These are phyloP conservation scores for Evansstolkia leycettana DNA, from an alignment of 495 filamentous ascomycete species.

Conservation along the genomic window DNA sequence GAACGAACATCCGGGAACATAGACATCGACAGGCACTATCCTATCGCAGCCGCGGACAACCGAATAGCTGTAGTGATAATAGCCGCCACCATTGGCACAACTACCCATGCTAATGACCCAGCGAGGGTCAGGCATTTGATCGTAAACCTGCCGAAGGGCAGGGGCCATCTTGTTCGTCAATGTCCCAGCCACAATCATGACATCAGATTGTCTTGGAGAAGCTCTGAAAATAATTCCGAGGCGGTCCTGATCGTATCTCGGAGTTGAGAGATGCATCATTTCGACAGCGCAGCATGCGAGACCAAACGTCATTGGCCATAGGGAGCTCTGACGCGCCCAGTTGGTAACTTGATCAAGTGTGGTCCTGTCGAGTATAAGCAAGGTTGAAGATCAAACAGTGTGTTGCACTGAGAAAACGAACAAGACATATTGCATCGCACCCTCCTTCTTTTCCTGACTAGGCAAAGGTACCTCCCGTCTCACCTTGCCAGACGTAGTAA, in stretches of 20 bases:
- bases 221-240: constrained; percentile 96
- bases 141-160: constrained; percentile 87
- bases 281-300: constrained; percentile 94
- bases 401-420: constrained; percentile 33
- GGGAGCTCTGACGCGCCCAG: constrained; percentile 85
- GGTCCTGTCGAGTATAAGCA: constrained; percentile 42
- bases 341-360: constrained; percentile 87
- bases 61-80: constrained; percentile 94
- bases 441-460: constrained; percentile 88
- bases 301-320: constrained; percentile 98
- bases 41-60: constrained; percentile 87
- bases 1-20: constrained; percentile 74
- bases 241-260: constrained; percentile 91
- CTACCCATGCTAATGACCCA: constrained; percentile 95
- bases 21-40: constrained; percentile 91
- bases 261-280: constrained; percentile 97
- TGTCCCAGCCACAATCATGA: constrained; percentile 96
- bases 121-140: constrained; percentile 94
- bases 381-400: not conserved
- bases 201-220: constrained; percentile 87
- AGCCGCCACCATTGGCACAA: constrained; percentile 92
- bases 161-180: constrained; percentile 98
- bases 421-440: constrained; percentile 94
- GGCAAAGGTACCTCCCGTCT: constrained; percentile 72
- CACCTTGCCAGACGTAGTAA: constrained; percentile 39